Conservation (phyloP, 2,329 filamentous ascomycete genomes). For the Trichoderma brevicompactum region DNA sequence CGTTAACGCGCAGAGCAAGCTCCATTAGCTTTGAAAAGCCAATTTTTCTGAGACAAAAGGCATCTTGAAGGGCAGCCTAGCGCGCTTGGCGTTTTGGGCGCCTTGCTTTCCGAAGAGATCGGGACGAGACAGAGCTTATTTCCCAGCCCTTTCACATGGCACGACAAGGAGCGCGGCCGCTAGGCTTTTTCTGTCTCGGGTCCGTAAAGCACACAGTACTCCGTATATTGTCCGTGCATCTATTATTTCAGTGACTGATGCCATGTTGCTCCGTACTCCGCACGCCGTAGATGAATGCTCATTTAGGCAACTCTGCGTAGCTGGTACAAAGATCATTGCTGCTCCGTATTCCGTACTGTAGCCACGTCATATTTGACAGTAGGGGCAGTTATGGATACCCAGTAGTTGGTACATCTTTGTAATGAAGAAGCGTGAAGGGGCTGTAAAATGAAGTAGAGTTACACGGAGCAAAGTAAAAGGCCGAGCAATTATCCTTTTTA, state of each 20-base stretch:
- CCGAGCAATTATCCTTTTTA: not conserved
- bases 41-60: slow-evolving; percentile 10
- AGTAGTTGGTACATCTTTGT: not conserved
- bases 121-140: slow-evolving; percentile 21
- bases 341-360: not conserved
- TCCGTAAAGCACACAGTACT: not conserved
- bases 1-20: not conserved
- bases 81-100: slow-evolving; percentile 19
- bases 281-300: not conserved
- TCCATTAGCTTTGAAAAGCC: not conserved
- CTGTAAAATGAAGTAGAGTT: not conserved
- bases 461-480: not conserved
- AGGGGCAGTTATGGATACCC: not conserved
- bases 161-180: slow-evolving; percentile 1
- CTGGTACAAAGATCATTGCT: not conserved
- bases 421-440: too few species aligned
- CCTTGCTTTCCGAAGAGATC: slow-evolving; percentile 2
- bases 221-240: not conserved
- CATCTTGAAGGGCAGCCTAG: not conserved
- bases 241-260: not conserved
- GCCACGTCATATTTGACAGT: not conserved
- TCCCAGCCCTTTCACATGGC: slow-evolving; percentile 17
- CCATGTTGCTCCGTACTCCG: not conserved
- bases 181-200: slow-evolving; percentile 8
- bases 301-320: slow-evolving; percentile 18